Evolutionary conservation across 2,329 filamentous ascomycete genomes (phyloP), one percentile per base, ranked within the genome.

Genomic region (Alternaria arborescens): DNA sequence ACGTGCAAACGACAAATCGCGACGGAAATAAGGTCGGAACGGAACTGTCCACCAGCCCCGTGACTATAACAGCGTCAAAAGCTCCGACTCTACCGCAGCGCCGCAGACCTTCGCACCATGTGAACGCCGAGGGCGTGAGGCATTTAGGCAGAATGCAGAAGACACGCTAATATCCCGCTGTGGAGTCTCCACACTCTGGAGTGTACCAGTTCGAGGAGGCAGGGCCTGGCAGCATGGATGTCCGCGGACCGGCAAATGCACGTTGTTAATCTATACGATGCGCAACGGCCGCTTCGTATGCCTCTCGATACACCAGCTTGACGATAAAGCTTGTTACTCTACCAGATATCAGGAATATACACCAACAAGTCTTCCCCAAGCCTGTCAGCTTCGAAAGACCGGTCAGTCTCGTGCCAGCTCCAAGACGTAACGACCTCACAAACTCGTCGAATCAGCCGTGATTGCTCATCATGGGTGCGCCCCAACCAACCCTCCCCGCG

Each of bases 101-200:
- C 22, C 18, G 40, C 32, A 28, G 7, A 8, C n/a, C 22, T 38
- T 28, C n/a, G 30, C 50, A 52, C 11, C n/a, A 44, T 52, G 36
- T 47, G 20, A 50, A 28, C 26, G 36, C 30, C 43, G 43, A 50
- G 30, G 14, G 20, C 5, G 30, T 38, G 26, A n/a, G 4, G 26
- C 36, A 59, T 59, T 59, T 50, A 55, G 51, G 51, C 56, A 59
- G 8, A 55, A 43, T 55, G 20, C 36, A n/a, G 36, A 20, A 24
- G 12, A 32, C 12, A 36, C 56, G 43, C 56, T 55, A 59, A 12
- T 7, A 59, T 47, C 42, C 51, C 56, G 43, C 56, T 42, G 26
- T 58, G 51, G 50, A 54, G 50, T 55, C 50, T 59, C 56, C 51
- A 43, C 56, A 48, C 34, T 34, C n/a, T n/a, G 26, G 24, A 6